Percentiles rank a stretch among this genome's conserved stretches.
Conservation (phyloP, 2,329 filamentous ascomycete species). For the Aspergillus sclerotialis region DNA sequence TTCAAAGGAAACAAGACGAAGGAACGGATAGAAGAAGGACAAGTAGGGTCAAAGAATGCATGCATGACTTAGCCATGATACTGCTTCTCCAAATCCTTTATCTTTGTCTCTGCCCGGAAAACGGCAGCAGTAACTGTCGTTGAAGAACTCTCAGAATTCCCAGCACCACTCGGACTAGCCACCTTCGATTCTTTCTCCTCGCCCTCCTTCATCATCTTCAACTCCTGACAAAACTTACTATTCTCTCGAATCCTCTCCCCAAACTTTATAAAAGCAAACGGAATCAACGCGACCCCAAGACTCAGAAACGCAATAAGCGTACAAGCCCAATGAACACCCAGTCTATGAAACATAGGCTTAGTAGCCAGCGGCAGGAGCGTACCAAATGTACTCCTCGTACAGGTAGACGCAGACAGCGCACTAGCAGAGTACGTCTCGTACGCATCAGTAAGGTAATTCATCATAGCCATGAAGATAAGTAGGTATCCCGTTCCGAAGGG, state of each 20-base stretch:
- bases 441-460: constrained; percentile 59
- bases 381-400: constrained; percentile 55
- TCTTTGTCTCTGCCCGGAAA: too few relatives aligned
- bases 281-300: constrained; percentile 9
- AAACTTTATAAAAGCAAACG: constrained; percentile 7
- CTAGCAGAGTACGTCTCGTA: constrained; percentile 38
- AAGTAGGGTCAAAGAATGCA: too few relatives aligned
- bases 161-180: too few relatives aligned
- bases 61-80: too few relatives aligned
- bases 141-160: too few relatives aligned
- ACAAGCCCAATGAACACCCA: constrained; percentile 68
- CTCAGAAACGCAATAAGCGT: constrained; percentile 55
- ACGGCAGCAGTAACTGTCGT: too few relatives aligned
- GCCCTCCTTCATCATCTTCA: too few relatives aligned
- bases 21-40: too few relatives aligned
- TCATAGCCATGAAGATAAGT: constrained; percentile 56
- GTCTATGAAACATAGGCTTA: constrained; percentile 63
- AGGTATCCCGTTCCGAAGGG: constrained; percentile 57
- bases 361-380: constrained; percentile 68
- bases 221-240: background rate
- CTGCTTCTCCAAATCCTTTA: too few relatives aligned
- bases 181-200: too few relatives aligned
- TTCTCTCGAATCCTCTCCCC: constrained; percentile 3
- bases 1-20: too few relatives aligned
- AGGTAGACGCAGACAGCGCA: constrained; percentile 41